Base-by-base conservation (phyloP, 768 basidiomycete genomes). In the Leccinum uliginosum region DNA sequence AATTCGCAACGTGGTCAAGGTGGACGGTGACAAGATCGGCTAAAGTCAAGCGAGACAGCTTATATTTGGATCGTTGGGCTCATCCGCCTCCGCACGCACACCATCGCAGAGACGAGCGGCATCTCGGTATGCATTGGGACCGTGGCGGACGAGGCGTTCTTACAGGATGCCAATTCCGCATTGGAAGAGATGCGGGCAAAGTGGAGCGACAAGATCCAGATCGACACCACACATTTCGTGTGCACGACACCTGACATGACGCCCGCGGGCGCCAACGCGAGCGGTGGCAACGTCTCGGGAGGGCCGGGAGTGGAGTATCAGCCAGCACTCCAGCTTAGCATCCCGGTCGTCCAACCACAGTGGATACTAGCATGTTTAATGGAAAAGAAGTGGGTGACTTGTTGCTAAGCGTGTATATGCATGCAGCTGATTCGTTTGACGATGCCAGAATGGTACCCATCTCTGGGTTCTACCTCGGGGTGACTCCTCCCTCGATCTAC, bases 141-240 rank as follows among this genome's bases (percentile, higher is more conserved):
- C 47, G 83, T 97, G 2, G 81, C 90, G 57, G 93, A 97, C 62
- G 71, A 75, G 0, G 80, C 83, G 4, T 67, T 95, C 56, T 78
- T 96, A 55, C 87, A 91, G 66, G 86, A 93, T 59, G 86, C 89
- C 30, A 92, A 91, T 71, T 69, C 83, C 54, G 91, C 93, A 8
- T 73, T 99, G 53, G 69, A 80, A 47, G 86, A 90, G 64, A 97
- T 98, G 89, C 82, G 80, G 43, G 96, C 92, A 0, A 88, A 88
- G 62, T 94, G 89, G 87, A 91, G 86, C 65, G 89, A 95, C 62
- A 89, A 85, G 66, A 94, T 99, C 40, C 91, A 95, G 75, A 95
- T 98, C 56, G 96, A 99, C 68, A 98, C 96, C 10, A 98, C 95
- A 0, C 96, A 99, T 72, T 99, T 97, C 62, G 94, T 98, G 43